phyloP scores from a whole-genome alignment of 2,329 filamentous ascomycete genomes.

The Penicillium brevicompactum region DNA sequence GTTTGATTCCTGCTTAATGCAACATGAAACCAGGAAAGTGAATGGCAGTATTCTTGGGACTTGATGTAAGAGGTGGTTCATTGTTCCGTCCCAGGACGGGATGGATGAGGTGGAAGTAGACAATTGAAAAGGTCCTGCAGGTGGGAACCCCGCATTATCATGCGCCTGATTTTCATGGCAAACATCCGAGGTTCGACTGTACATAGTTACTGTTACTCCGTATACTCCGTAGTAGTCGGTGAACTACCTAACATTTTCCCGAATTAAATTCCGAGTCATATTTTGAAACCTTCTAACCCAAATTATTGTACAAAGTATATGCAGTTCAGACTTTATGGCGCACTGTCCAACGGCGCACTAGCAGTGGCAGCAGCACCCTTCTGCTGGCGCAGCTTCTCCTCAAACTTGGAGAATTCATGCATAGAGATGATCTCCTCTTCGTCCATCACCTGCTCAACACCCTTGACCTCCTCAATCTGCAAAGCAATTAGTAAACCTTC shows the following conservation, averaged over 20 bases:
- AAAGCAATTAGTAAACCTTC: conserved; percentile 20
- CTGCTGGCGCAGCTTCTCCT: conserved; percentile 73
- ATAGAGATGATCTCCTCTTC: conserved; percentile 87
- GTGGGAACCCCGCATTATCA: background rate
- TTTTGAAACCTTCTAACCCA: background rate
- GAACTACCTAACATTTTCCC: no score
- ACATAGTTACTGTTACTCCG: no score
- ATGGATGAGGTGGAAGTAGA: background rate
- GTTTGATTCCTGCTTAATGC: conserved; percentile 1
- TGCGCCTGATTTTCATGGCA: background rate
- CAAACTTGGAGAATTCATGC: conserved; percentile 89
- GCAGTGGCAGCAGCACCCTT: conserved; percentile 55
- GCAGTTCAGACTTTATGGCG: conserved; percentile 22
- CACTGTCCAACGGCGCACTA: conserved; percentile 57
- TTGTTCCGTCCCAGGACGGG: background rate
- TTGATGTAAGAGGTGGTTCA: background rate
- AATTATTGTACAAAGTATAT: conserved; percentile 10
- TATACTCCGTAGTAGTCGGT: no score
- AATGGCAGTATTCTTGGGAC: background rate
- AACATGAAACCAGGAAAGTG: background rate
- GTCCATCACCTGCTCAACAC: conserved; percentile 86
- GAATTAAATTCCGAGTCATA: background rate
- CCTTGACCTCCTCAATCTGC: conserved; percentile 93
- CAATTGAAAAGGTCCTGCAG: background rate
- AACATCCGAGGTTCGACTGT: background rate